These are phyloP conservation scores for Mycena olivaceomarginata DNA, from an alignment of 768 basidiomycete species.

Conservation along the genomic window DNA sequence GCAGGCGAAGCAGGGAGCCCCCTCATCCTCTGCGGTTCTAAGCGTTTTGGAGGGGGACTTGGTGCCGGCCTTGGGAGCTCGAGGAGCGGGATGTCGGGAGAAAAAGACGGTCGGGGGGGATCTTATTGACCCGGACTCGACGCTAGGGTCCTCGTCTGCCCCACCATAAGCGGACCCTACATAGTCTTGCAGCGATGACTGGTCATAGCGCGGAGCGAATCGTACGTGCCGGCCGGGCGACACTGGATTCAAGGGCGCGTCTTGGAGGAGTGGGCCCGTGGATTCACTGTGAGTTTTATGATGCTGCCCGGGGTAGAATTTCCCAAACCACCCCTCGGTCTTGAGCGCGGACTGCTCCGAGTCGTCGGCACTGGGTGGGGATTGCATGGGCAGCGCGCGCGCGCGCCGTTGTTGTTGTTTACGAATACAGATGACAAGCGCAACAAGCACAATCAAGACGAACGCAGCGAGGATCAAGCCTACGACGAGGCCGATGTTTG, in stretches of 20 bases:
- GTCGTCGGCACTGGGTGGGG: neutral
- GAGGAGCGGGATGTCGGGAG: conserved; percentile 23
- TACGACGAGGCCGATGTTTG: conserved; percentile 31
- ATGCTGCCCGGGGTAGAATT: conserved; percentile 1
- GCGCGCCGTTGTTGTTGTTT: neutral
- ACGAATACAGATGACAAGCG: conserved; percentile 1
- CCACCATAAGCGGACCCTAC: neutral
- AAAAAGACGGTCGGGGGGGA: neutral
- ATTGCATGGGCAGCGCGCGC: neutral
- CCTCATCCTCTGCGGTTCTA: neutral
- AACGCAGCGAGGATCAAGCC: conserved; percentile 7
- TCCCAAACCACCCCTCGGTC: neutral
- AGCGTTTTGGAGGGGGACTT: neutral
- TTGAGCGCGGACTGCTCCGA: conserved; percentile 23
- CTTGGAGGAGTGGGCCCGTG: conserved; percentile 19
- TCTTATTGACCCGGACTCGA: neutral
- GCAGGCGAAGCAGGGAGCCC: conserved; percentile 13
- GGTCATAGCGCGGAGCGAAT: too few relatives aligned
- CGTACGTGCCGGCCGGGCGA: too few relatives aligned
- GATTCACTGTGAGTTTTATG: conserved; percentile 9
- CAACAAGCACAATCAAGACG: neutral
- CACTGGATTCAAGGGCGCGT: neutral
- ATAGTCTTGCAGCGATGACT: neutral
- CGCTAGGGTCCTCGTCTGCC: too few relatives aligned
- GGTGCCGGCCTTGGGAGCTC: conserved; percentile 17